Conservation (phyloP, 768 basidiomycete genomes). For the Trametes sanguinea region DNA sequence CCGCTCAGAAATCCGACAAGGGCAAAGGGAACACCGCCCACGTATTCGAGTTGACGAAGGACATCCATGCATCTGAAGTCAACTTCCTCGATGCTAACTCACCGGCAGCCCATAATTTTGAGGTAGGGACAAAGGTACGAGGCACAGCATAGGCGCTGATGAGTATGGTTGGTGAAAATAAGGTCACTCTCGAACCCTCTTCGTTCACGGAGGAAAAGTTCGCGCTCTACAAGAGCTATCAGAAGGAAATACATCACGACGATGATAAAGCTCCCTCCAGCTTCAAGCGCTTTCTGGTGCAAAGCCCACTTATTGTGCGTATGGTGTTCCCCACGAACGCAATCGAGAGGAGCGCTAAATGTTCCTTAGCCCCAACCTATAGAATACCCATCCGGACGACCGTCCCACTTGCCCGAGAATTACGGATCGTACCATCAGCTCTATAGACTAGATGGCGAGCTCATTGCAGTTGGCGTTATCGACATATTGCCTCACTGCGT, state of each 20-base stretch:
- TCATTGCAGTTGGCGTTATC: conserved; percentile 85
- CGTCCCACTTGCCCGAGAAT: conserved; percentile 61
- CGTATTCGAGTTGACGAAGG: conserved; percentile 44
- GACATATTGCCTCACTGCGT: conserved; percentile 90
- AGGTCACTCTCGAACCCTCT: conserved; percentile 80
- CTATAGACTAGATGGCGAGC: conserved; percentile 77
- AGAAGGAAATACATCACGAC: conserved; percentile 77
- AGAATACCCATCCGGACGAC: conserved; percentile 50
- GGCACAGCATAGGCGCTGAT: too few relatives aligned
- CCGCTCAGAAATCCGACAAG: conserved; percentile 2
- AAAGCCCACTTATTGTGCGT: conserved; percentile 71
- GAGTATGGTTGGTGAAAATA: neutral
- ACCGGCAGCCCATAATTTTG: conserved; percentile 53
- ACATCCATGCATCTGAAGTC: conserved; percentile 60
- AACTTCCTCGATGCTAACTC: conserved; percentile 33
- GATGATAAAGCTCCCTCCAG: conserved; percentile 45
- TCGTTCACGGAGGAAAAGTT: conserved; percentile 82
- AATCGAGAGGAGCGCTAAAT: neutral
- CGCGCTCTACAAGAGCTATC: conserved; percentile 75
- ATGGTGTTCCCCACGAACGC: too few relatives aligned
- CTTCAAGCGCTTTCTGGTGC: conserved; percentile 78
- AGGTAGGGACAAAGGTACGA: conserved; percentile 42
- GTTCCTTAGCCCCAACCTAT: conserved; percentile 57
- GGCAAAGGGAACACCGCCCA: conserved; percentile 5
- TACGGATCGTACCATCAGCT: conserved; percentile 96